Base-by-base conservation (phyloP, 148 eudicot genomes). In the Persicaria maculosa region DNA sequence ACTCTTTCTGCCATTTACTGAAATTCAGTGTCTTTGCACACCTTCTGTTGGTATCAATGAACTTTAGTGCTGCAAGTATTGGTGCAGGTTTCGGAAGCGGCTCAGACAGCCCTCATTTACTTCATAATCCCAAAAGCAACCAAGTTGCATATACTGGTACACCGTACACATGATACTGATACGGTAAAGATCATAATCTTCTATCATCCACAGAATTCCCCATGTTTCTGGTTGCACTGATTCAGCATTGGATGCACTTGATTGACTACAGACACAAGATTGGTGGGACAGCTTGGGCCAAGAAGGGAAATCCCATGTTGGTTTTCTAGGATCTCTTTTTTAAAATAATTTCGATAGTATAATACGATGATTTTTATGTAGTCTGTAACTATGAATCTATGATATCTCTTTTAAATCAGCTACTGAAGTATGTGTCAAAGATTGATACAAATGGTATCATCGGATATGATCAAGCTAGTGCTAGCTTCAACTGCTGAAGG, bases 111-210 rank as follows among this genome's bases (percentile, higher is more conserved):
- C 98, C 98, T 67, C 97, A 93, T 86, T 81, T 91, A 74, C 95
- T 91, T 76, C 98, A 93, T 80, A 93, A 93, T 84, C 98, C 91
- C 57, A 95, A 91, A 81, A 68, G 53, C 40, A 93, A 93, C 81
- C 97, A 93, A 87, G 98, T 93, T 62, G 95, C 89, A 73, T 93
- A 93, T 77, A 89, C 93, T 71, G 98, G 98, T 68, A 93, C n/a
- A n/a, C n/a, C n/a, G n/a, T n/a, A n/a, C 98, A 74, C 98, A 93
- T 83, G 98, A 93, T 81, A 93, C 91, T 84, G 95, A 93, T 80
- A 93, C 98, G 81, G 98, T 93, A 88, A 52, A 50, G 9, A 54
- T 36, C 64, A 16, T 45, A 50, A 50, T 11, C 11, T 50, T 50
- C 54, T 50, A n/a, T n/a, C n/a, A n/a, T n/a, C n/a, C n/a, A n/a